phyloP scores from a whole-genome alignment of 2,329 filamentous ascomycete species.

The Sordariomycetes sp. region DNA sequence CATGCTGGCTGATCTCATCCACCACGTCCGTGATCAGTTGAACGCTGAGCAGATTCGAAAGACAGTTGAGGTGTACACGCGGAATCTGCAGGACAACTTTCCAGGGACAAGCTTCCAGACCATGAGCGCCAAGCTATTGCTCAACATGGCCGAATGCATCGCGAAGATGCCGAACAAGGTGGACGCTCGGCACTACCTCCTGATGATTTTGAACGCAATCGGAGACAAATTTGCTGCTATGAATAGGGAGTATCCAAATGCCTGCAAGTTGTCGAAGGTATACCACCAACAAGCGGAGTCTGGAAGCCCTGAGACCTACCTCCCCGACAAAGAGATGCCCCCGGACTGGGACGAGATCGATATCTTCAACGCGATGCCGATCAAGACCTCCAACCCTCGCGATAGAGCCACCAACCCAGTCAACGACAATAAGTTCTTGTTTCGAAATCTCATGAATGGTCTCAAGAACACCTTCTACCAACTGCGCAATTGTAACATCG shows the following conservation, averaged over 20 bases:
- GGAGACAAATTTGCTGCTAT: slow-evolving; percentile 97
- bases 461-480: slow-evolving; percentile 96
- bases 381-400: slow-evolving; percentile 86
- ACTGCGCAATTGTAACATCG: slow-evolving; percentile 78
- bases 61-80: slow-evolving; percentile 95
- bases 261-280: slow-evolving; percentile 80
- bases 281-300: slow-evolving; percentile 62
- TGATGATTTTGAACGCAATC: slow-evolving; percentile 96
- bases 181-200: slow-evolving; percentile 88
- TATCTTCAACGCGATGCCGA: slow-evolving; percentile 92
- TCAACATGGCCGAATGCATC: slow-evolving; percentile 98
- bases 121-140: slow-evolving; percentile 93
- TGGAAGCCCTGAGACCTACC: slow-evolving; percentile 61
- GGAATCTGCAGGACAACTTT: slow-evolving; percentile 89
- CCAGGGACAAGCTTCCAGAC: slow-evolving; percentile 98
- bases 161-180: slow-evolving; percentile 87
- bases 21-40: slow-evolving; percentile 88
- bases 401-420: slow-evolving; percentile 87
- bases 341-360: slow-evolving; percentile 98
- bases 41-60: slow-evolving; percentile 85
- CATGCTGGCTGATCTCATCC: slow-evolving; percentile 96
- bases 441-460: slow-evolving; percentile 92
- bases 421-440: slow-evolving; percentile 94
- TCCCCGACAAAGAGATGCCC: slow-evolving; percentile 69
- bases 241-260: slow-evolving; percentile 93